phyloP scores from a whole-genome alignment of 257 asterid species.

The Solanum boliviense region DNA sequence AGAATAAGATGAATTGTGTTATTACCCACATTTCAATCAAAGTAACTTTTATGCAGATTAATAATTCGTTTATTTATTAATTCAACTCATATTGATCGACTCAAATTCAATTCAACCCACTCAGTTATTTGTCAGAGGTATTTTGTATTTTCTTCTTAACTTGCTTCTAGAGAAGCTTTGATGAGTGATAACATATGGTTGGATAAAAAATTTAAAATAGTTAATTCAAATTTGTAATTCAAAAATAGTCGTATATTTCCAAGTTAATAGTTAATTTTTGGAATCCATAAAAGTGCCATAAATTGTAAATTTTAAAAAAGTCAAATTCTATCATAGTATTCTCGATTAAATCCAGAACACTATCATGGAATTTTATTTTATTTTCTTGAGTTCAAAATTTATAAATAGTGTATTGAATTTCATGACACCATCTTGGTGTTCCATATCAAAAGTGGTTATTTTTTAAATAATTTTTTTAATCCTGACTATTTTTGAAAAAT shows the following conservation, averaged over 20 bases:
- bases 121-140: neutral
- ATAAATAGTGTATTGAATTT: neutral
- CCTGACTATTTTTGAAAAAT: too few relatives aligned
- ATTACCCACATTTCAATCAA: too few relatives aligned
- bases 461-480: too few relatives aligned
- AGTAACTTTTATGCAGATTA: too few relatives aligned
- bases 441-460: neutral
- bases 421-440: neutral
- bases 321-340: too few relatives aligned
- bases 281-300: neutral
- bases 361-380: neutral
- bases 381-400: neutral
- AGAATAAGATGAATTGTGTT: neutral
- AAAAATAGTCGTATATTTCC: neutral
- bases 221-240: neutral
- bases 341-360: neutral
- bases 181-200: neutral
- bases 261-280: neutral
- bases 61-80: too few relatives aligned
- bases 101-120: too few relatives aligned
- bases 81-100: too few relatives aligned
- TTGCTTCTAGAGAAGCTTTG: neutral
- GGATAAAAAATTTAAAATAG: neutral
- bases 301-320: neutral
- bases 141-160: neutral